phyloP scores from a whole-genome alignment of 2,329 filamentous ascomycete species.

The Lachnum nothofagi region DNA sequence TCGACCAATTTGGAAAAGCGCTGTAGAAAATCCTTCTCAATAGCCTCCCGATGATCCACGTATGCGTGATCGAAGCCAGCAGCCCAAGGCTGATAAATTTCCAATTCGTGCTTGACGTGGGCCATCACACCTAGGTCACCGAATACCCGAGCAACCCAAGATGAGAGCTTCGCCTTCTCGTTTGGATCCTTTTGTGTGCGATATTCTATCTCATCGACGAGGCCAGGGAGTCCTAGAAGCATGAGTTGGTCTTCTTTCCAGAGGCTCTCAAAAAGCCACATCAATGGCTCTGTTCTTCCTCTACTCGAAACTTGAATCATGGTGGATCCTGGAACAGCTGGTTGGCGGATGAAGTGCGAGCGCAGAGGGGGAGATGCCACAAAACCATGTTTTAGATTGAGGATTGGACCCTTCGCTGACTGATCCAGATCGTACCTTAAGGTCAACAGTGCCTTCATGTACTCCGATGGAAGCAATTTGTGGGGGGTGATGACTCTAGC shows the following conservation, averaged over 20 bases:
- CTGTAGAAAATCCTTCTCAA: conserved; percentile 3
- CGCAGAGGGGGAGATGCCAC: conserved; percentile 39
- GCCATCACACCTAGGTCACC: conserved; percentile 17
- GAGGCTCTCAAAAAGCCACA: conserved; percentile 14
- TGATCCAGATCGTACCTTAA: conserved; percentile 37
- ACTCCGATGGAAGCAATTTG: conserved; percentile 37
- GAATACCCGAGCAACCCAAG: conserved; percentile 13
- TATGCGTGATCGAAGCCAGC: conserved; percentile 11
- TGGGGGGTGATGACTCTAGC: conserved; percentile 29
- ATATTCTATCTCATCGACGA: conserved; percentile 22
- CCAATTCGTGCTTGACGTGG: conserved; percentile 14
- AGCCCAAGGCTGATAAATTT: conserved; percentile 23
- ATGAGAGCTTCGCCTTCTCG: conserved; percentile 19
- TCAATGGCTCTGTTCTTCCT: not conserved
- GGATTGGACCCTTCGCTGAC: conserved; percentile 33
- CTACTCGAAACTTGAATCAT: conserved; percentile 12
- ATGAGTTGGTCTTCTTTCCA: conserved; percentile 7
- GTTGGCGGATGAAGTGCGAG: conserved; percentile 31
- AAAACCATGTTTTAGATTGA: conserved; percentile 25
- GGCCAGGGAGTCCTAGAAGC: conserved; percentile 7
- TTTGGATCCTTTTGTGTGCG: conserved; percentile 12
- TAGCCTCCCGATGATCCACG: not conserved
- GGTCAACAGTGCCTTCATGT: conserved; percentile 36
- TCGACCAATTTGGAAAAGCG: not conserved
- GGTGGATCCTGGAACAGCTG: conserved; percentile 25